Evolutionary conservation across 2,329 filamentous ascomycete genomes (phyloP).

Genomic region (Diaporthe humulicola): DNA sequence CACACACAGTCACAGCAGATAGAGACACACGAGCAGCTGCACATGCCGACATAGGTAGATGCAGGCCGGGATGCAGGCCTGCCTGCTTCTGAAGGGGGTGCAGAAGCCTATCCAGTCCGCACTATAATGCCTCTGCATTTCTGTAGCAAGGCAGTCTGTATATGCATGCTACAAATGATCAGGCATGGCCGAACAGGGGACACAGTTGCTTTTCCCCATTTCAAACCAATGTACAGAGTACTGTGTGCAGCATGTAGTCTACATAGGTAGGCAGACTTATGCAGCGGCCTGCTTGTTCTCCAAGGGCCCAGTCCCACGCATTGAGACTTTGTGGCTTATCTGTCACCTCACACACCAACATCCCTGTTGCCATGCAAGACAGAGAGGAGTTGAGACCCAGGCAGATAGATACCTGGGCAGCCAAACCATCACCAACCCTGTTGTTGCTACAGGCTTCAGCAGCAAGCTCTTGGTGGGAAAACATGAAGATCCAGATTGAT

Average conservation of each 20-base stretch:
- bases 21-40: not conserved
- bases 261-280: too few relatives aligned
- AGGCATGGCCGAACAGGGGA: not conserved
- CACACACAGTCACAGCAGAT: slow-evolving; percentile 2
- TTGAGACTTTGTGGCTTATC: not conserved
- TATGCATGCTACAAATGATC: not conserved
- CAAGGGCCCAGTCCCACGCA: not conserved
- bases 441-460: not conserved
- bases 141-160: not conserved
- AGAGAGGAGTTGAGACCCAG: not conserved
- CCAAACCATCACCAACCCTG: not conserved
- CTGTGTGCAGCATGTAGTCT: not conserved
- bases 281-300: slow-evolving; percentile 2
- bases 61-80: not conserved
- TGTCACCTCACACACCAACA: not conserved
- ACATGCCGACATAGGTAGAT: not conserved
- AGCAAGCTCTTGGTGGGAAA: not conserved
- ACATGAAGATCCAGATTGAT: not conserved
- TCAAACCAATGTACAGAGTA: too few relatives aligned
- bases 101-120: not conserved
- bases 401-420: not conserved
- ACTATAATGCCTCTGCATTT: not conserved
- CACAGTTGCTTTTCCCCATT: slow-evolving; percentile 12
- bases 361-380: not conserved
- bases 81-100: not conserved